A percentile compares a stretch with the other conserved stretches of the same genome.
These are phyloP conservation scores for Monilinia fructicola DNA, from an alignment of 2,329 filamentous ascomycete genomes.

Conservation along the genomic window DNA sequence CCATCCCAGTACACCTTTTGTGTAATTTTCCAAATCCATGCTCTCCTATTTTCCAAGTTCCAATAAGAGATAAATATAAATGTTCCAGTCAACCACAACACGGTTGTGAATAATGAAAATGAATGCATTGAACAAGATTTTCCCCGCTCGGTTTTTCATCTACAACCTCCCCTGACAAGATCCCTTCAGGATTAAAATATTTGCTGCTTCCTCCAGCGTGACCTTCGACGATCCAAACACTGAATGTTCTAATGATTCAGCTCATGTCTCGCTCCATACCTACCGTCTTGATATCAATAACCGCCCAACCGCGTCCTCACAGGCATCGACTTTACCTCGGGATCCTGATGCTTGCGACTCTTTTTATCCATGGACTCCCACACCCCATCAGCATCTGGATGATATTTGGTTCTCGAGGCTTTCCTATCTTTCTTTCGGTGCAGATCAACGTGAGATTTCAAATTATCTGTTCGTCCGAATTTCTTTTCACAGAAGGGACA, in stretches of 20 bases:
- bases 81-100: slow-evolving; percentile 9
- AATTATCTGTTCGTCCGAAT: slow-evolving; percentile 35
- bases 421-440: slow-evolving; percentile 28
- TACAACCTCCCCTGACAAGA: background rate
- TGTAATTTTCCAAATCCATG: background rate
- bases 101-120: background rate
- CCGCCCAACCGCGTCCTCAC: background rate
- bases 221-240: background rate
- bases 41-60: background rate
- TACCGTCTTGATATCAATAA: background rate
- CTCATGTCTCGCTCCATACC: background rate
- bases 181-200: background rate
- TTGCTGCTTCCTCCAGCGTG: background rate
- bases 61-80: slow-evolving; percentile 6
- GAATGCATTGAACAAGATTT: background rate
- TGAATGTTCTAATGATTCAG: background rate
- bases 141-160: background rate
- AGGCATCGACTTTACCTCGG: background rate
- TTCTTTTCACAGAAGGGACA: slow-evolving; percentile 32
- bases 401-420: slow-evolving; percentile 24
- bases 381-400: slow-evolving; percentile 15
- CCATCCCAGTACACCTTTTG: background rate
- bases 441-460: slow-evolving; percentile 31
- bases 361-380: background rate
- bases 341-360: slow-evolving; percentile 3